These are phyloP conservation scores for Castanopsis chinensis DNA, from an alignment of 306 rosid genomes.

Conservation along the genomic window DNA sequence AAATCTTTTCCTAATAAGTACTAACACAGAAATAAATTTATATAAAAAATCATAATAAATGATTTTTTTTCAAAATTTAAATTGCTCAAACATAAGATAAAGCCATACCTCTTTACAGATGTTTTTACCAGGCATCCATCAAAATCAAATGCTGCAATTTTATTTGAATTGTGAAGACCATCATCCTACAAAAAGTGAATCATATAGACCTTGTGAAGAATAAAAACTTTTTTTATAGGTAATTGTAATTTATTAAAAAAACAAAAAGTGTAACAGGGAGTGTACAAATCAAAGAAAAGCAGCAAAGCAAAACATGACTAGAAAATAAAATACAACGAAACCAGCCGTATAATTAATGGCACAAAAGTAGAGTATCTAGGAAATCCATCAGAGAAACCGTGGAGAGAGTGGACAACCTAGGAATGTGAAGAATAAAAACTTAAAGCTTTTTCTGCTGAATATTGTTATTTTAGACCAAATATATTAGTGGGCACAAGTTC, in stretches of 20 bases:
- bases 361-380: no score
- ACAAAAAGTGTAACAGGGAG: no score
- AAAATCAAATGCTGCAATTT: constrained; percentile 98
- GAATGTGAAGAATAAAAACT: not conserved
- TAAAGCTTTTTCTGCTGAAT: not conserved
- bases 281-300: no score
- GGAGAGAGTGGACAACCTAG: no score
- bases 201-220: not conserved
- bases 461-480: not conserved
- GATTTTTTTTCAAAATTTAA: not conserved
- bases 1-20: not conserved
- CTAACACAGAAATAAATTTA: not conserved
- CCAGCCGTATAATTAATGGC: no score
- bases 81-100: constrained; percentile 3
- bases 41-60: not conserved
- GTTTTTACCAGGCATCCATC: constrained; percentile 93
- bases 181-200: constrained; percentile 58
- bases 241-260: no score
- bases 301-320: no score
- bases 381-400: no score
- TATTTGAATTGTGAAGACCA: constrained; percentile 70
- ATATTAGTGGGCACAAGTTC: not conserved
- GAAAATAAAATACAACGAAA: no score
- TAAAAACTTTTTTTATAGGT: not conserved
- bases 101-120: constrained; percentile 51